Base-by-base conservation (phyloP, 139 green algal genomes). In the Deuterostichococcus epilithicus region DNA sequence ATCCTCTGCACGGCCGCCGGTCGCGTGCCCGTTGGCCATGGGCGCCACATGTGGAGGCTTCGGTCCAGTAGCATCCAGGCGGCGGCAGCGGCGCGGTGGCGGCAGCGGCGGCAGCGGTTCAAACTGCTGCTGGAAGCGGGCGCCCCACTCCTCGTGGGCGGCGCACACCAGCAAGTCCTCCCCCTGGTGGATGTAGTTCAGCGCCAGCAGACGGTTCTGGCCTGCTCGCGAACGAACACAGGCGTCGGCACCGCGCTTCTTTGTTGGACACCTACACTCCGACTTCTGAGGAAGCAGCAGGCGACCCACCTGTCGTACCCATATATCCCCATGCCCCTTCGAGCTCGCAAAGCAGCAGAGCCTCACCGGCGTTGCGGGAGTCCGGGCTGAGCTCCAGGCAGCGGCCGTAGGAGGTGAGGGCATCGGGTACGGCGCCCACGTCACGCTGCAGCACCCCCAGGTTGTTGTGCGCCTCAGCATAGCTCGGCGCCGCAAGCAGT, bases 131-230 rank as follows among this genome's bases (percentile, higher is more conserved):
- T 89, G 79, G 76, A 97, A 96, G 10, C 77, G 34, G 5, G 67
- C 8, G 23, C 94, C 94, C 94, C 94, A 97, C 38, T 88, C 80
- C 2, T 76, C 76, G 76, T 98, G 95, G 13, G 89, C 92, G 1
- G 80, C 60, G 78, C 87, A 95, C 28, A 98, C 91, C 3, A 85
- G 67, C 5, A 6, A 63, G 2, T 92, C 86, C 65, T 97, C 88
- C 13, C 94, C 95, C 60, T 68, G 65, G 63, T 90, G 59, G 5
- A 95, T 90, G 83, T 98, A 98, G 76, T 98, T 98, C 20, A 98
- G 82, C 0, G 86, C 92, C 63, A 98, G 87, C 37, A 98, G 86
- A 28, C 89, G 76, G 79, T 96, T 96, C 78, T 96, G 85, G n/a
- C 74, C 82, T 74, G 80, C 74, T 66, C 28, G n/a, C 2, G 6